Conservation (phyloP, 176 grass and related monocot genomes). For the Elymus sibiricus region DNA sequence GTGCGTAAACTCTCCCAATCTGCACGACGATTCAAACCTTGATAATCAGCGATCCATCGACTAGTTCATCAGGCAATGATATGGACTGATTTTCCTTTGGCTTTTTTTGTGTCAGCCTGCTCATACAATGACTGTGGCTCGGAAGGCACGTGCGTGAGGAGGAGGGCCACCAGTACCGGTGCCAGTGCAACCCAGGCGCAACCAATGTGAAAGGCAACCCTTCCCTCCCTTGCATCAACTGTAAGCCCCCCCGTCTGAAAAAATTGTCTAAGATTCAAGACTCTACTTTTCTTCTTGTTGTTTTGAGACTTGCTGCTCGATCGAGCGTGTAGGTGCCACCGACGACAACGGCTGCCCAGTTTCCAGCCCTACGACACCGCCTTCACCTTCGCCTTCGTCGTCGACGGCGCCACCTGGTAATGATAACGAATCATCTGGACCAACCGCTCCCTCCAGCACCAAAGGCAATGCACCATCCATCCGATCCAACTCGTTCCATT, state of each 20-base stretch:
- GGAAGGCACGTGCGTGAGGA: conserved; percentile 16
- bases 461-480: conserved; percentile 15
- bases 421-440: neutral
- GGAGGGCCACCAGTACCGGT: neutral
- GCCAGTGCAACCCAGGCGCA: neutral
- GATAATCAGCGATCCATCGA: neutral
- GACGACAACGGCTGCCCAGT: neutral
- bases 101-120: neutral
- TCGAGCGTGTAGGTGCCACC: neutral
- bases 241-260: neutral
- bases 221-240: conserved; percentile 22
- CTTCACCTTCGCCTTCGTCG: neutral
- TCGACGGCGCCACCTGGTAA: neutral
- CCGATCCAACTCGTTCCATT: neutral
- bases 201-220: conserved; percentile 9
- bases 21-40: neutral
- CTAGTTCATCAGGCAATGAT: too few species aligned
- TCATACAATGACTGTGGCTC: conserved; percentile 4
- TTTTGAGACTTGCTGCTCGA: neutral
- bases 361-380: neutral
- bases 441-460: neutral
- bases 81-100: neutral
- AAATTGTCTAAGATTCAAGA: neutral
- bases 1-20: neutral
- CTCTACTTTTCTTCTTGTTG: neutral